These are phyloP conservation scores for Globisporangium irregulare DNA, from an alignment of 352 stramenopile genomes.

Conservation along the genomic window DNA sequence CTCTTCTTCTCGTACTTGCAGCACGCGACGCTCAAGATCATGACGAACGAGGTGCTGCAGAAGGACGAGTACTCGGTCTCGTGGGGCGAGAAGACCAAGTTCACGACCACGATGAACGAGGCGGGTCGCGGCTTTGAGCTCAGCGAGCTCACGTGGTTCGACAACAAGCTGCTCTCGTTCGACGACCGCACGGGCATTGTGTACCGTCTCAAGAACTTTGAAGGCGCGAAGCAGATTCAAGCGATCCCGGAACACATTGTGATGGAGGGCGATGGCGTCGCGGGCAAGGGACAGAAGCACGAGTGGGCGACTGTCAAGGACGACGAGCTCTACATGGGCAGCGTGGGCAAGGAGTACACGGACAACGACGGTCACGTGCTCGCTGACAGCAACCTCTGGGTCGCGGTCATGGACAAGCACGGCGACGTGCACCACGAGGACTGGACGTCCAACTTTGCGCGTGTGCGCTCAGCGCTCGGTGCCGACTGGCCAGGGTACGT, in stretches of 20 bases:
- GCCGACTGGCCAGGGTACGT: conserved; percentile 92
- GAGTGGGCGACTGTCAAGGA: conserved; percentile 99
- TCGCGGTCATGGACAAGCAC: conserved; percentile 87
- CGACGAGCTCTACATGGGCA: conserved; percentile 96
- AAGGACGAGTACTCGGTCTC: conserved; percentile 52
- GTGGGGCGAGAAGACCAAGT: conserved; percentile 69
- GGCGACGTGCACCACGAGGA: conserved; percentile 88
- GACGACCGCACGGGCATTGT: conserved; percentile 98
- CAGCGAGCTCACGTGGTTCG: conserved; percentile 90
- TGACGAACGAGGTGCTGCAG: conserved; percentile 32
- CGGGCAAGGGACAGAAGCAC: conserved; percentile 98
- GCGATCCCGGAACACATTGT: conserved; percentile 94
- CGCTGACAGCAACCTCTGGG: conserved; percentile 97
- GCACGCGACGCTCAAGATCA: conserved; percentile 86
- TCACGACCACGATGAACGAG: conserved; percentile 90
- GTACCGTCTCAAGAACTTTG: conserved; percentile 94
- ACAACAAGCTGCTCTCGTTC: conserved; percentile 92
- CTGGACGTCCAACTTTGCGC: conserved; percentile 93
- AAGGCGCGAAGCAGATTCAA: conserved; percentile 63
- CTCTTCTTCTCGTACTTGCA: conserved; percentile 90
- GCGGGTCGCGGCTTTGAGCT: conserved; percentile 95
- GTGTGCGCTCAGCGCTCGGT: conserved; percentile 89
- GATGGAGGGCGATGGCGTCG: conserved; percentile 95
- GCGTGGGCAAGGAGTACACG: conserved; percentile 94
- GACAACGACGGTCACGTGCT: conserved; percentile 90